Evolutionary conservation across 2,329 filamentous ascomycete species (phyloP), one percentile per base, ranked within the genome.

Genomic region (Tolypocladium sp.): DNA sequence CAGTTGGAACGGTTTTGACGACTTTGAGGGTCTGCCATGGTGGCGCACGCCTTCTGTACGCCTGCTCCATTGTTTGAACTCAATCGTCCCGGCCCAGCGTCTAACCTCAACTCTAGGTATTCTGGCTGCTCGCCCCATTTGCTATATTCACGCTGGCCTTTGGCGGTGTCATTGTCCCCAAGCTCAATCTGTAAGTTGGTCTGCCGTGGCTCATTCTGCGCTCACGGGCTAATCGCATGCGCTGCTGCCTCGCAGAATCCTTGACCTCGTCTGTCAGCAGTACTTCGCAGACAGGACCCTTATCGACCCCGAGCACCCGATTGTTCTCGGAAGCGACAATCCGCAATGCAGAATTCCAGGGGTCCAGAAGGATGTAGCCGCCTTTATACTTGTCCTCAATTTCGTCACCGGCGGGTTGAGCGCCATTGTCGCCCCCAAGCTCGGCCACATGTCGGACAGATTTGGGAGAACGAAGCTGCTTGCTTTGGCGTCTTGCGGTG

Each of bases 371-470:
- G 81, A 83, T 55, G 90, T 91, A 2, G 87, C 92, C 0, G 84
- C 84, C 54, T 96, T 97, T 71, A 87, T 86, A 57, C 81, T 97
- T 1, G 86, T 88, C 66, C 80, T 90, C 64, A 91, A 83, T 64
- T 77, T 97, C 30, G 81, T 89, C 54, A 83, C 85, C 3, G 94
- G 94, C 1, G 75, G 89, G 1, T 75, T 97, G 12, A 91, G 91
- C 60, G 92, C 92, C 9, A 76, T 97, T 57, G 86, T 87, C 20
- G 89, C 89, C 37, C 94, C 94, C 0, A 91, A 89, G 65, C 76
- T 97, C 3, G 94, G 94, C 0, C 83, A 89, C 2, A 74, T 96
- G 20, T 97, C 92, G 0, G 94, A 99, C 75, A 84, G 91, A 27
- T 90, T 90, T 71, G 94, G 94, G 33, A 84, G 94, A 49, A 90